A percentile compares a stretch with the other conserved stretches of the same genome.
Conservation (phyloP, 2,329 filamentous ascomycete genomes). For the Verticillium tricorpus region DNA sequence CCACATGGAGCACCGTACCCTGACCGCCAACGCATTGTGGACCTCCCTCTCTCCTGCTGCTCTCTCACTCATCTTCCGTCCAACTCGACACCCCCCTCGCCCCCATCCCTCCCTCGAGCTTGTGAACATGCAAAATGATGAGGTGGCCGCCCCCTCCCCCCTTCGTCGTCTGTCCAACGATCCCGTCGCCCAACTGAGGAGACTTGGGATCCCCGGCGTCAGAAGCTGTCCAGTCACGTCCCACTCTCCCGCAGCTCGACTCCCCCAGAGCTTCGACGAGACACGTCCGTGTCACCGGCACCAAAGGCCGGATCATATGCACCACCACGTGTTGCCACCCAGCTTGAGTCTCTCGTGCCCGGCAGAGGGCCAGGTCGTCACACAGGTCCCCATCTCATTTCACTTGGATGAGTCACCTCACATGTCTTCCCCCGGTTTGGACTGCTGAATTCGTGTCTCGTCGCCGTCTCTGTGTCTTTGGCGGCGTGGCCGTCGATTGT, state of each 20-base stretch:
- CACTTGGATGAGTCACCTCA: too few relatives aligned
- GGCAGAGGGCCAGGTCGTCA: background rate
- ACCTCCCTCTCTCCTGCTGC: too few relatives aligned
- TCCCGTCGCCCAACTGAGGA: background rate
- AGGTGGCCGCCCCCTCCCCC: background rate
- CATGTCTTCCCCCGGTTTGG: too few relatives aligned
- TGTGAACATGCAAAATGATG: background rate
- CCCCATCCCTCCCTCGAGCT: too few relatives aligned
- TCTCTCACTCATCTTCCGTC: too few relatives aligned
- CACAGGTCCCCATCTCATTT: too few relatives aligned
- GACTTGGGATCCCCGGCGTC: background rate
- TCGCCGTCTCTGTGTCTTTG: too few relatives aligned
- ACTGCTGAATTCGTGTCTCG: too few relatives aligned
- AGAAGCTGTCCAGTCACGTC: background rate
- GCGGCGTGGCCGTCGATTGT: too few relatives aligned
- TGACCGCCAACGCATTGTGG: background rate
- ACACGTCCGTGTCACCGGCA: background rate
- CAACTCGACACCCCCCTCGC: too few relatives aligned
- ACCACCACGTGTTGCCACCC: constrained; percentile 4
- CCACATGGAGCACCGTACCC: background rate
- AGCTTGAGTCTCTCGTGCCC: background rate
- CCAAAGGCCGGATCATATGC: background rate
- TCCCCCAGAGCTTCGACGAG: background rate
- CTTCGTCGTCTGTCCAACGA: background rate
- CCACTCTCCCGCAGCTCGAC: background rate